Evolutionary conservation across 768 basidiomycete species (phyloP).

Genomic region (Phlegmacium glaucopus): DNA sequence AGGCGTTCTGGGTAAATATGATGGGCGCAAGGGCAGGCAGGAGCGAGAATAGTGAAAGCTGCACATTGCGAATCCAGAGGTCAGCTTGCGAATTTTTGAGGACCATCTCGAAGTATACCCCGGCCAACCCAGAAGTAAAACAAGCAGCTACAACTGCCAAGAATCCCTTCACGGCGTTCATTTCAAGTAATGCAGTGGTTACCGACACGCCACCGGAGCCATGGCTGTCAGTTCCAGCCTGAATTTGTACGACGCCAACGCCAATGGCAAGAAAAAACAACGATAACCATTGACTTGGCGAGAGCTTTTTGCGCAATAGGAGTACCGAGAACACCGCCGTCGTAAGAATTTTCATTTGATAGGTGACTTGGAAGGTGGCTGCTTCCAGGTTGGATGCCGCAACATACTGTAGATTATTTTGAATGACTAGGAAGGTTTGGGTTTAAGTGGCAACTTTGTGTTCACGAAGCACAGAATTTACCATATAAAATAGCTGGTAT

Average conservation of each 20-base stretch:
- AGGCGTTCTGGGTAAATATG: slow-evolving; percentile 44
- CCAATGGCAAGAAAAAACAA: slow-evolving; percentile 84
- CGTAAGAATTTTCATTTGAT: slow-evolving; percentile 97
- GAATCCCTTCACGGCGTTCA: slow-evolving; percentile 86
- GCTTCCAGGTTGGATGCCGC: slow-evolving; percentile 92
- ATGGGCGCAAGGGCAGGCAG: slow-evolving; percentile 84
- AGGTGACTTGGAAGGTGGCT: slow-evolving; percentile 95
- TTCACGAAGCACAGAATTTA: slow-evolving; percentile 20
- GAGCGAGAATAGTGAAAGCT: slow-evolving; percentile 91
- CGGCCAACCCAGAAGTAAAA: slow-evolving; percentile 93
- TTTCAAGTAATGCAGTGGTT: slow-evolving; percentile 41
- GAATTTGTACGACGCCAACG: slow-evolving; percentile 87
- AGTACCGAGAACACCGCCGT: slow-evolving; percentile 88
- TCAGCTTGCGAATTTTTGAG: slow-evolving; percentile 86
- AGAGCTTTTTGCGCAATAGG: slow-evolving; percentile 73
- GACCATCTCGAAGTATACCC: slow-evolving; percentile 98
- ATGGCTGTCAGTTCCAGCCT: slow-evolving; percentile 40
- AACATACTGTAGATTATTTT: slow-evolving; percentile 95
- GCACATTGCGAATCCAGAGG: slow-evolving; percentile 96
- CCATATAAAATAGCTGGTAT: slow-evolving; percentile 95
- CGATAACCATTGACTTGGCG: slow-evolving; percentile 77
- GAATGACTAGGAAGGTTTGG: slow-evolving; percentile 56
- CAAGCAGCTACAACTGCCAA: slow-evolving; percentile 88
- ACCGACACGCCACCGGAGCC: slow-evolving; percentile 6
- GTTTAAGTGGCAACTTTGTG: neutral